Base-by-base conservation (phyloP, 768 basidiomycete genomes). In the Lactarius evosmus region DNA sequence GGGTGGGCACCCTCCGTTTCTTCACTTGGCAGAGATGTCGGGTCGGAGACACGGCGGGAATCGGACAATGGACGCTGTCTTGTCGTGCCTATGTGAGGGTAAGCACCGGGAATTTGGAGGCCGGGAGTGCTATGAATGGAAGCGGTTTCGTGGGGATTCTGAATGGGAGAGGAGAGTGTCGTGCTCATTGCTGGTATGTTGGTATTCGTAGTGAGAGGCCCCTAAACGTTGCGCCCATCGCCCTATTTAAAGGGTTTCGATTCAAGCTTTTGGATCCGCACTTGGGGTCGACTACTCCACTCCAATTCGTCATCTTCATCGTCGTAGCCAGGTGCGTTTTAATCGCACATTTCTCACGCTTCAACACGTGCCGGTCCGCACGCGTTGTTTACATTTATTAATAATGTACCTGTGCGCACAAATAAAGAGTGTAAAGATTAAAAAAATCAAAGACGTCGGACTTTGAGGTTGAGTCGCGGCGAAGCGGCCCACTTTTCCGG, bases 21-120 rank as follows among this genome's bases (percentile, higher is more conserved):
- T 19, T 69, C 66, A 22, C 78, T 77, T 2, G 78, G 78, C 49
- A 80, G 60, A 14, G 78, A 75, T 22, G 67, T 56, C 52, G 19
- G 33, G 12, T 33, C 63, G 65, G 17, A n/a, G 34, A 25, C 56
- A 27, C 16, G 25, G 22, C 14, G 50, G 17, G 14, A 27, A 25
- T 4, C 8, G 5, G 22, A 41, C 36, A 34, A 22, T 7, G 19
- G 58, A 53, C 46, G 46, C 44, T 46, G 58, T 19, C 27, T 65
- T 54, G 49, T 44, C 29, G 33, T 6, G 27, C 7, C n/a, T 7
- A 17, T 55, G 3, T 40, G 57, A 19, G 66, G 66, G 14, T 25
- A 67, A n/a, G 66, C 30, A 16, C 66, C 66, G 7, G 66, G 66
- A 14, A 67, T 34, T 0, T 65, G 54, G 36, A 56, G 27, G 32